phyloP scores from a whole-genome alignment of 805 yeast species.

The Scheffersomyces amazonensis region DNA sequence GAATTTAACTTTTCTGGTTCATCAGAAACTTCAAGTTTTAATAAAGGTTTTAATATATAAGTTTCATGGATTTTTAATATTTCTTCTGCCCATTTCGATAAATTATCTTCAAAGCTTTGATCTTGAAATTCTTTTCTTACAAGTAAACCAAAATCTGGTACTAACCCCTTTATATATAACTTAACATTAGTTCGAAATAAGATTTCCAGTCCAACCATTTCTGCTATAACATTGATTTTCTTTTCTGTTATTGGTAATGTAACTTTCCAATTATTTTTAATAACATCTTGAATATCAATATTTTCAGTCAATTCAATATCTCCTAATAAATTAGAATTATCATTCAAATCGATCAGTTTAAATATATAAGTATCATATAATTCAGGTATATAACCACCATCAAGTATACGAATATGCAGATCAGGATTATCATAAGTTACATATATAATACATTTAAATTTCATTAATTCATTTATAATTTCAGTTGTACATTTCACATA shows the following conservation, averaged over 20 bases:
- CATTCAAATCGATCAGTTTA: no score
- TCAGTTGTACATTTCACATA: background rate
- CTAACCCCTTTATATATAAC: background rate
- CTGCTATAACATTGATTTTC: background rate
- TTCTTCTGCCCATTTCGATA: conserved; percentile 55
- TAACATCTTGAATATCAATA: background rate
- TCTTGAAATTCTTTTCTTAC: conserved; percentile 23
- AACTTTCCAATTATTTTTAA: background rate
- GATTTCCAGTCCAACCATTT: background rate
- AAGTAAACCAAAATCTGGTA: conserved; percentile 3
- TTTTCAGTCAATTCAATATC: background rate
- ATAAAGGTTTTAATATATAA: conserved; percentile 54
- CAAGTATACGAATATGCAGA: conserved; percentile 2
- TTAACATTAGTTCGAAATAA: background rate
- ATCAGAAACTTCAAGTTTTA: conserved; percentile 30
- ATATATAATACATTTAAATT: background rate
- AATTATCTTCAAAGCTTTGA: conserved; percentile 49
- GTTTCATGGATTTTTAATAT: conserved; percentile 55
- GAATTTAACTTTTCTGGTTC: background rate
- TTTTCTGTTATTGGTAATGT: background rate
- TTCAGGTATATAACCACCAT: conserved; percentile 6
- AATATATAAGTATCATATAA: background rate
- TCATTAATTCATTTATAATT: background rate
- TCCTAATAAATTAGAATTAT: background rate
- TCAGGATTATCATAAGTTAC: background rate